Percentiles rank a stretch among this genome's conserved stretches.
Conservation (phyloP, 805 yeast genomes). For the Hanseniaspora pseudoguilliermondii region DNA sequence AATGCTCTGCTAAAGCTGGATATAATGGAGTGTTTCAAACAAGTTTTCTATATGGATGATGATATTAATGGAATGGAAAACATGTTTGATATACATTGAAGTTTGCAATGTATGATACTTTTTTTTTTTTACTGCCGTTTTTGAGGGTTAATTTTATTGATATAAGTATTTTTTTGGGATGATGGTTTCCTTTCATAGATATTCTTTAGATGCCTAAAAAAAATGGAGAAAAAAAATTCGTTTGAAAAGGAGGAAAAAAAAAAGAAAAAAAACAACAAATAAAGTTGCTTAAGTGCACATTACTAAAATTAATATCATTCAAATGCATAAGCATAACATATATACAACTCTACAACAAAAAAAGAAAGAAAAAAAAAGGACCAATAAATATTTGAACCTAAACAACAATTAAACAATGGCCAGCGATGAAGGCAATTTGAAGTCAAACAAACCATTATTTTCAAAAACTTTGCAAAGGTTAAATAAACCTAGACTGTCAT, state of each 20-base stretch:
- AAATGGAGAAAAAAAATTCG: background rate
- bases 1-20: background rate
- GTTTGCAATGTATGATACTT: background rate
- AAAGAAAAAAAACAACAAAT: background rate
- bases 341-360: background rate
- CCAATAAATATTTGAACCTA: too few species aligned
- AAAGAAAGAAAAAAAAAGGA: too few species aligned
- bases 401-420: background rate
- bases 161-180: background rate
- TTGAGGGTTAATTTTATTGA: background rate
- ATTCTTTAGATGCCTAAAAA: too few species aligned
- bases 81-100: background rate
- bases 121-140: too few species aligned
- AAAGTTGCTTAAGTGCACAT: background rate
- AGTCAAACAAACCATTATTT: slow-evolving; percentile 4
- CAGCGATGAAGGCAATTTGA: background rate
- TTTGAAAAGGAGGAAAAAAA: background rate
- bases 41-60: background rate
- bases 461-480: slow-evolving; percentile 10
- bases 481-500: slow-evolving; percentile 8
- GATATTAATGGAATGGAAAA: background rate
- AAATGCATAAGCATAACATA: too few species aligned
- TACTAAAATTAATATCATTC: too few species aligned
- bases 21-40: background rate
- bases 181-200: too few species aligned